Conservation (phyloP, 805 yeast species). For the Myxozyma sirexii region DNA sequence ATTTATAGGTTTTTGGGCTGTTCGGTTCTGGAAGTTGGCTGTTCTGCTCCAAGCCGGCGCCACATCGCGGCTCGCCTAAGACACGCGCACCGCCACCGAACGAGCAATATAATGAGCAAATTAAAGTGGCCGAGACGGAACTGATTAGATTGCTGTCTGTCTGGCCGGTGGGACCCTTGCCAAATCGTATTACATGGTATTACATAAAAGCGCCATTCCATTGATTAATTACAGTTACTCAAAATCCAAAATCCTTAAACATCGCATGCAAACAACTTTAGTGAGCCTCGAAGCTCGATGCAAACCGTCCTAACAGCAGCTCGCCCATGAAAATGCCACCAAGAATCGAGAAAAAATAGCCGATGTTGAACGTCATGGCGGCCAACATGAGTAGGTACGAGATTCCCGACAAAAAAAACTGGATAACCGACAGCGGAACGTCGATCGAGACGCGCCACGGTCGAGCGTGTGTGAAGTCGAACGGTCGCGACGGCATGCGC, state of each 20-base stretch:
- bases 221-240: too few species aligned
- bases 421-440: conserved; percentile 33
- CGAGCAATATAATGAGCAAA: conserved; percentile 16
- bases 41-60: too few species aligned
- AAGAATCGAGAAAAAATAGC: conserved; percentile 38
- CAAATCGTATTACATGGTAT: too few species aligned
- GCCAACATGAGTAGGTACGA: conserved; percentile 39
- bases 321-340: conserved; percentile 40
- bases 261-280: too few species aligned
- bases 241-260: too few species aligned
- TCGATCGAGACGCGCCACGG: conserved; percentile 37
- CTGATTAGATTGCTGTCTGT: too few species aligned
- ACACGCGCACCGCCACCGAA: neutral
- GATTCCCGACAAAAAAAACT: conserved; percentile 29
- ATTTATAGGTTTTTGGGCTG: too few species aligned
- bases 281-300: conserved; percentile 17
- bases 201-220: too few species aligned
- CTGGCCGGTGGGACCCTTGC: too few species aligned
- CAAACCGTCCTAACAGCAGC: conserved; percentile 38
- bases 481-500: conserved; percentile 2
- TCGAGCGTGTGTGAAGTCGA: conserved; percentile 19
- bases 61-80: neutral
- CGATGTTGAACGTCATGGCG: conserved; percentile 40
- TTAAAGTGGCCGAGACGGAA: too few species aligned
- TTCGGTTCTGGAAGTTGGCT: too few species aligned